phyloP scores from a whole-genome alignment of 768 basidiomycete genomes.

The Mycena olivaceomarginata region DNA sequence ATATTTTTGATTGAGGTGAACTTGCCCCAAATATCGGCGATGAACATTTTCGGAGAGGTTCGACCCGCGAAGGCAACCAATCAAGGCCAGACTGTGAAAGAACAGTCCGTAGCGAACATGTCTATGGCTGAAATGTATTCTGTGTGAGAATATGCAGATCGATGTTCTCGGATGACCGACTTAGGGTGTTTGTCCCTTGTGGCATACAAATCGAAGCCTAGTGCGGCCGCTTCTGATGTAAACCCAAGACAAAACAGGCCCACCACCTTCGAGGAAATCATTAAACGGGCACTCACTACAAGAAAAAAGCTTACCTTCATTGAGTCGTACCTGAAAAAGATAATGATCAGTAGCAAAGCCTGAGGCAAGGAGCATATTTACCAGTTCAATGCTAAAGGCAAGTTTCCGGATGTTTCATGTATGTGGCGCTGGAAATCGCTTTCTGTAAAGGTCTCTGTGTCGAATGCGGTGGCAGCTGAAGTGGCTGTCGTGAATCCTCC shows the following conservation, averaged over 20 bases:
- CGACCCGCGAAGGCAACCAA: slow-evolving; percentile 73
- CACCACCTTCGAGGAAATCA: slow-evolving; percentile 66
- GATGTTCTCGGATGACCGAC: slow-evolving; percentile 59
- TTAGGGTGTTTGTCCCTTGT: slow-evolving; percentile 78
- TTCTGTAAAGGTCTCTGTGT: slow-evolving; percentile 77
- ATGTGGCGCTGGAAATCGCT: slow-evolving; percentile 69
- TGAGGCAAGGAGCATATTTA: slow-evolving; percentile 50
- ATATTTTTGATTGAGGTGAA: slow-evolving; percentile 76
- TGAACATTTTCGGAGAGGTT: slow-evolving; percentile 58
- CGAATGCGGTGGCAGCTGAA: slow-evolving; percentile 72
- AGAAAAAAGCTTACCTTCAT: slow-evolving; percentile 68
- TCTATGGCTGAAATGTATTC: slow-evolving; percentile 67
- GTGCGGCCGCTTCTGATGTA: slow-evolving; percentile 72
- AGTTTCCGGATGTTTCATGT: slow-evolving; percentile 65
- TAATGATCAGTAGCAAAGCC: neutral
- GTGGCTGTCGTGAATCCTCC: slow-evolving; percentile 74
- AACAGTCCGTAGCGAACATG: slow-evolving; percentile 82
- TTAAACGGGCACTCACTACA: neutral
- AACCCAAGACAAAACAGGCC: slow-evolving; percentile 79
- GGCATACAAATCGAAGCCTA: slow-evolving; percentile 79
- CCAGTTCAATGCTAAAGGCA: slow-evolving; percentile 77
- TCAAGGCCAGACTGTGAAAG: slow-evolving; percentile 82
- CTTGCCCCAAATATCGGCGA: slow-evolving; percentile 70
- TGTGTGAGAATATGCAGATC: neutral
- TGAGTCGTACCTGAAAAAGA: slow-evolving; percentile 72